These are phyloP conservation scores for Volvariella volvacea DNA, from an alignment of 1,284 basidiomycete genomes.

Conservation along the genomic window DNA sequence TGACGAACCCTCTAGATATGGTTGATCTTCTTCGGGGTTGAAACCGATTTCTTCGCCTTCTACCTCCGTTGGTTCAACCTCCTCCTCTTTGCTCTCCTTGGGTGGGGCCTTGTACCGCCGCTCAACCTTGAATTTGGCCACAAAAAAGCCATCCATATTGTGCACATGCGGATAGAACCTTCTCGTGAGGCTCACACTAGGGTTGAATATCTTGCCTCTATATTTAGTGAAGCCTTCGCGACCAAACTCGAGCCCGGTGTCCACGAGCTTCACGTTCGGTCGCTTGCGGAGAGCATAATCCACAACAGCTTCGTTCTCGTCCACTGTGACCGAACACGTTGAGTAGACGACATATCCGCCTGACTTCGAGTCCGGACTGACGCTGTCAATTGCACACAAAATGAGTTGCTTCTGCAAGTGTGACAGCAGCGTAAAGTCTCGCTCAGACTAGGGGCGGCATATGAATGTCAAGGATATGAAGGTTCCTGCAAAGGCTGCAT, in stretches of 20 bases:
- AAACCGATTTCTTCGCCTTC: conserved; percentile 38
- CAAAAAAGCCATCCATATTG: conserved; percentile 98
- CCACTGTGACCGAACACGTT: conserved; percentile 96
- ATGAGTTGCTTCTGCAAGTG: conserved; percentile 99
- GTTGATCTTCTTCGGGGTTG: conserved; percentile 63
- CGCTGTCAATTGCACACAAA: conserved; percentile 96
- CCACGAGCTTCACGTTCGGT: conserved; percentile 91
- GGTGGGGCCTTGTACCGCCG: conserved; percentile 54
- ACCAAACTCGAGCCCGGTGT: conserved; percentile 91
- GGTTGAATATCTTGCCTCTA: conserved; percentile 85
- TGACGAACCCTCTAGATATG: conserved; percentile 61
- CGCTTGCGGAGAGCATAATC: conserved; percentile 98
- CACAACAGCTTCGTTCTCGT: conserved; percentile 98
- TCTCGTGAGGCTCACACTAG: conserved; percentile 77
- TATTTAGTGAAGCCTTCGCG: conserved; percentile 87
- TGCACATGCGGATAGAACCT: conserved; percentile 89
- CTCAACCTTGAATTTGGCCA: conserved; percentile 96
- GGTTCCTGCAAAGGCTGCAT: not conserved
- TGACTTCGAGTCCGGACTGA: conserved; percentile 82
- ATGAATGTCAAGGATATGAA: conserved; percentile 8
- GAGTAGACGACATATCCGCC: conserved; percentile 98
- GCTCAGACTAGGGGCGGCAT: conserved; percentile 62
- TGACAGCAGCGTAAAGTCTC: conserved; percentile 91
- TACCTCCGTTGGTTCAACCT: conserved; percentile 24
- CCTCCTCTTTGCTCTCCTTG: conserved; percentile 30